Evolutionary conservation across 1,139 yeast genomes (phyloP), one percentile per base, ranked within the genome.

Genomic region (Candida labiduridarum): DNA sequence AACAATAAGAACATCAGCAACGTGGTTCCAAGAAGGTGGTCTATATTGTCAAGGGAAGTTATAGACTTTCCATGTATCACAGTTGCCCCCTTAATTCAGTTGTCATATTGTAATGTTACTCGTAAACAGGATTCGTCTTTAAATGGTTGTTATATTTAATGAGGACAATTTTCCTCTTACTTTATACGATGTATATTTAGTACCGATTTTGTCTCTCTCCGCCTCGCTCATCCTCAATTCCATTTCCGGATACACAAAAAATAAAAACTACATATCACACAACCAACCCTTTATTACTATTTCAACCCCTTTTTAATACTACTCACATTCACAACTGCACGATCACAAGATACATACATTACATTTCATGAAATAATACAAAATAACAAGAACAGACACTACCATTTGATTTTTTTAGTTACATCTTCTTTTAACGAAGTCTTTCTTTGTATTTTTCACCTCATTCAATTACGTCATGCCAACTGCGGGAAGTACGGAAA

Each of bases 401-500:
- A 2, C 5, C 9, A 34, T 34, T 14, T 14, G 10, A 14, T 14
- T 8, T 25, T 25, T 25, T n/a, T n/a, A n/a, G 6, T 25, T 34
- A n/a, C 18, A 33, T n/a, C 36, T 34, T 14, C 11, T 34, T 34
- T 34, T 19, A 2, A 34, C 3, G 9, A 7, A 7, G 11, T 34
- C 10, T 25, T 29, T n/a, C 30, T 4, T 22, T 38, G 22, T 22
- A 11, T 14, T 38, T 19, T 19, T 19, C 15, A 19, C 7, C 18
- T 38, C n/a, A 15, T 36, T 18, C n/a, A 4, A 18, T 36, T 19
- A 38, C 41, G 30, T 38, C 30, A 38, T 38, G 41, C 11, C 41
- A 11, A 15, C 30, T 19, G 30, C 41, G 41, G 41, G 15, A 38
- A 38, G 22, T 25, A 19, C 41, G 41, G 41, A 22, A 38, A 38